These are phyloP conservation scores for Capsella rubella DNA, from an alignment of 441 rosid species.

Conservation along the genomic window DNA sequence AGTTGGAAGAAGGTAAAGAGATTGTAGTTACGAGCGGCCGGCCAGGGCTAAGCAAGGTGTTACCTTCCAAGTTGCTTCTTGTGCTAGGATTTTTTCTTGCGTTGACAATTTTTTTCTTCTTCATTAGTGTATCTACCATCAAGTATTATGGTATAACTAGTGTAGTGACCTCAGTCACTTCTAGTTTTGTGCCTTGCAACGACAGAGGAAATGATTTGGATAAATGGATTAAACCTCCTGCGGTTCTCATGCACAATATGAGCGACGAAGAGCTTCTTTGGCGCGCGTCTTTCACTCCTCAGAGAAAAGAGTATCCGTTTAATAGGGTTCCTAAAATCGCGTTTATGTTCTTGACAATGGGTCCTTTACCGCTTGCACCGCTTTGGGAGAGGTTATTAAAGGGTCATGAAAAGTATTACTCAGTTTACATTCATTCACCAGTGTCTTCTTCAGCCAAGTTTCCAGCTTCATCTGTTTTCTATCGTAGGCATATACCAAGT, in stretches of 20 bases:
- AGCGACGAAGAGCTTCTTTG: slow-evolving; percentile 75
- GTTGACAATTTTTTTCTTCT: slow-evolving; percentile 58
- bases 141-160: slow-evolving; percentile 62
- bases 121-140: slow-evolving; percentile 64
- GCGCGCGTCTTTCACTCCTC: slow-evolving; percentile 79
- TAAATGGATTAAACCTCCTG: slow-evolving; percentile 64
- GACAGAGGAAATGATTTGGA: slow-evolving; percentile 52
- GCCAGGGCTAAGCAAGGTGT: slow-evolving; percentile 54
- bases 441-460: slow-evolving; percentile 60
- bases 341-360: slow-evolving; percentile 91
- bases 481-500: slow-evolving; percentile 81
- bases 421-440: slow-evolving; percentile 79
- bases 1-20: slow-evolving; percentile 73
- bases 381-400: slow-evolving; percentile 88
- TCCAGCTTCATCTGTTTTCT: slow-evolving; percentile 67
- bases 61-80: slow-evolving; percentile 58
- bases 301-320: slow-evolving; percentile 65
- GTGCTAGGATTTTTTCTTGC: slow-evolving; percentile 61
- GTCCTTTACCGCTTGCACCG: slow-evolving; percentile 83
- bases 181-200: slow-evolving; percentile 56
- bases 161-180: slow-evolving; percentile 54
- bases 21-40: slow-evolving; percentile 35
- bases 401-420: slow-evolving; percentile 71
- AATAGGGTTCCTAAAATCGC: slow-evolving; percentile 77
- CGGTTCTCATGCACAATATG: slow-evolving; percentile 67